Percentiles rank a stretch among this genome's conserved stretches.
phyloP scores from a whole-genome alignment of 345 rosid genomes.

The Gossypium mustelinum region DNA sequence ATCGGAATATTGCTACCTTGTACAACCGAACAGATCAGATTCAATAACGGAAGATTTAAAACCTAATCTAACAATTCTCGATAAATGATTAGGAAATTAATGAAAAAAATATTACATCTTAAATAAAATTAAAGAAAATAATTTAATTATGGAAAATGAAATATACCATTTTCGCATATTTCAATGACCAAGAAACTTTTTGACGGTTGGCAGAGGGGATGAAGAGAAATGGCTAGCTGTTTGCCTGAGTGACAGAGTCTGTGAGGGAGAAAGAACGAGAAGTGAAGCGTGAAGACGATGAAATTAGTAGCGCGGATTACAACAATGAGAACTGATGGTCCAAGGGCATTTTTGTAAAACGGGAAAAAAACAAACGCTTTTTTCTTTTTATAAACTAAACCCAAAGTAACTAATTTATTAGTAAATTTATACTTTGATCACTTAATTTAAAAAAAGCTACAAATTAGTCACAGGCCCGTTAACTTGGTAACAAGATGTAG shows the following conservation, averaged over 20 bases:
- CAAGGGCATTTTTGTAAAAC: not conserved
- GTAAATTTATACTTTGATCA: too few relatives aligned
- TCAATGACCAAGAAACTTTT: not conserved
- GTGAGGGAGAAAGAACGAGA: not conserved
- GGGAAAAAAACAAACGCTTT: not conserved
- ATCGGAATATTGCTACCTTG: not conserved
- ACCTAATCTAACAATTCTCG: not conserved
- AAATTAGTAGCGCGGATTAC: not conserved
- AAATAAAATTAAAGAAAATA: not conserved
- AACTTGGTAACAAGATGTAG: too few relatives aligned
- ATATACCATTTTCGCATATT: not conserved
- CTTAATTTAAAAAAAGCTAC: too few relatives aligned
- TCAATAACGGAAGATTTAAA: not conserved
- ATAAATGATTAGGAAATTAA: not conserved
- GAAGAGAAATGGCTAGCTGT: not conserved
- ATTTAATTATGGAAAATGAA: not conserved
- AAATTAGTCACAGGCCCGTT: too few relatives aligned
- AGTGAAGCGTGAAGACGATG: not conserved
- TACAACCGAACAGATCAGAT: not conserved
- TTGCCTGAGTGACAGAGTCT: not conserved
- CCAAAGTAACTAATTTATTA: too few relatives aligned
- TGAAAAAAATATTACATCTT: not conserved
- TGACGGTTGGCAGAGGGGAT: not conserved
- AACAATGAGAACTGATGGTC: not conserved
- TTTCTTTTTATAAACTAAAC: too few relatives aligned